These are phyloP conservation scores for Pulveroboletus sp. DNA, from an alignment of 768 basidiomycete genomes.

Conservation along the genomic window DNA sequence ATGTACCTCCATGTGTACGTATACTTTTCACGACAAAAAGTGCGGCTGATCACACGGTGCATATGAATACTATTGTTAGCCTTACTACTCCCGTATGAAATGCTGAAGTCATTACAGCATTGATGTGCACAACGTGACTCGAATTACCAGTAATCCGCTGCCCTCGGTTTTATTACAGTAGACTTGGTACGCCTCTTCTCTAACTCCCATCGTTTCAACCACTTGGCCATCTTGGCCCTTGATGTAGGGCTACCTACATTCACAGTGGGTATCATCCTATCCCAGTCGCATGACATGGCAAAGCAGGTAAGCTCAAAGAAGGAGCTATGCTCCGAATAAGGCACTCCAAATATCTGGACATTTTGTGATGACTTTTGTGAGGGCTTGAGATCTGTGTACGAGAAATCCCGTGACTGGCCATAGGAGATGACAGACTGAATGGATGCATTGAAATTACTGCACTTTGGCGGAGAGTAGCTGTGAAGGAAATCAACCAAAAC, in stretches of 20 bases:
- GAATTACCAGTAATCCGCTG: conserved; percentile 44
- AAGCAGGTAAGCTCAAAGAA: conserved; percentile 96
- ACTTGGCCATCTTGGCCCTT: conserved; percentile 80
- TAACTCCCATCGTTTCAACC: conserved; percentile 85
- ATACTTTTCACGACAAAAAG: conserved; percentile 21
- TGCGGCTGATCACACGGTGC: conserved; percentile 12
- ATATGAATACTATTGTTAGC: conserved; percentile 5
- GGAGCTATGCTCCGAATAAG: conserved; percentile 94
- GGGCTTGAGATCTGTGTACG: conserved; percentile 59
- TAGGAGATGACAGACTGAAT: conserved; percentile 65
- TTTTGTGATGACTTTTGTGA: conserved; percentile 65
- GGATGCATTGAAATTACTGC: conserved; percentile 56
- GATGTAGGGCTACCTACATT: conserved; percentile 74
- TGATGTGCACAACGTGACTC: neutral
- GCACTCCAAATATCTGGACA: conserved; percentile 75
- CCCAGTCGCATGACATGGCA: conserved; percentile 82
- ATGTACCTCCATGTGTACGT: conserved; percentile 16
- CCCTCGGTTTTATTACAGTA: conserved; percentile 34
- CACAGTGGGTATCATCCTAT: conserved; percentile 91
- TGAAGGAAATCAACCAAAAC: conserved; percentile 2
- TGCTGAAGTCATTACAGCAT: too few relatives aligned
- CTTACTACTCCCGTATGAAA: neutral
- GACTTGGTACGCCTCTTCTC: conserved; percentile 59
- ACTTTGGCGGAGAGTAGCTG: conserved; percentile 64
- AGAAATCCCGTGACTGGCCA: conserved; percentile 64